Conservation (phyloP, 345 rosid genomes). For the Eucalyptus globulus region DNA sequence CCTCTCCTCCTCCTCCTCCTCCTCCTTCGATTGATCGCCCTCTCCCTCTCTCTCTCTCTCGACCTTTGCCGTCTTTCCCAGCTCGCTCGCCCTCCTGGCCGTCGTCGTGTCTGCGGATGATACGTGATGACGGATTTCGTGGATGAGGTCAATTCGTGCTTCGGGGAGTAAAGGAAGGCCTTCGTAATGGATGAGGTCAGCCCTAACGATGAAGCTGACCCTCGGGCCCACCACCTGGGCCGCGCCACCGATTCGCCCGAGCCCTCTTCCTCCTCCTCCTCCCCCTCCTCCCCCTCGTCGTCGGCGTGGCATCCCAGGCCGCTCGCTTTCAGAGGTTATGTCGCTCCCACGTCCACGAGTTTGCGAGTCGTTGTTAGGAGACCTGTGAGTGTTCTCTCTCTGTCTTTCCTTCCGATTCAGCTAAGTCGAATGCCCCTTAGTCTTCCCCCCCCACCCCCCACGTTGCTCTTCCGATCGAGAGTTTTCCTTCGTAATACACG, state of each 20-base stretch:
- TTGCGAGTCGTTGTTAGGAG: constrained; percentile 45
- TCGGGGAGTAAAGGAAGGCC: constrained; percentile 17
- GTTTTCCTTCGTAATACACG: not conserved
- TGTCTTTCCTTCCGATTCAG: not conserved
- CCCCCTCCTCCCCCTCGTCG: constrained; percentile 1
- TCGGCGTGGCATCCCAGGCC: constrained; percentile 57
- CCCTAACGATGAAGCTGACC: constrained; percentile 24
- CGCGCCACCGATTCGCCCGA: not conserved
- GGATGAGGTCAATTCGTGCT: constrained; percentile 12
- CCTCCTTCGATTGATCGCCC: not conserved
- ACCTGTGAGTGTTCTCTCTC: constrained; percentile 41
- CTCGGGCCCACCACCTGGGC: constrained; percentile 12
- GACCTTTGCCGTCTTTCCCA: not conserved
- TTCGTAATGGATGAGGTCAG: constrained; percentile 51
- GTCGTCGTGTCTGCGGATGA: not conserved
- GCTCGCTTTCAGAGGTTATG: constrained; percentile 46
- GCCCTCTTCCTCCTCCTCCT: not conserved
- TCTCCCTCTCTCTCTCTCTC: not conserved
- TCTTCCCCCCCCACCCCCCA: not conserved
- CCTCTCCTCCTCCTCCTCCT: not conserved
- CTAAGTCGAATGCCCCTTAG: not conserved
- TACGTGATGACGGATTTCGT: constrained; percentile 10
- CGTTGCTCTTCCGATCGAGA: not conserved
- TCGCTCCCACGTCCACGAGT: constrained; percentile 8
- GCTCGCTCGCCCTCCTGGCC: not conserved